Evolutionary conservation across 768 basidiomycete species (phyloP), one percentile per base, ranked within the genome.

Genomic region (Boletus patriciae): DNA sequence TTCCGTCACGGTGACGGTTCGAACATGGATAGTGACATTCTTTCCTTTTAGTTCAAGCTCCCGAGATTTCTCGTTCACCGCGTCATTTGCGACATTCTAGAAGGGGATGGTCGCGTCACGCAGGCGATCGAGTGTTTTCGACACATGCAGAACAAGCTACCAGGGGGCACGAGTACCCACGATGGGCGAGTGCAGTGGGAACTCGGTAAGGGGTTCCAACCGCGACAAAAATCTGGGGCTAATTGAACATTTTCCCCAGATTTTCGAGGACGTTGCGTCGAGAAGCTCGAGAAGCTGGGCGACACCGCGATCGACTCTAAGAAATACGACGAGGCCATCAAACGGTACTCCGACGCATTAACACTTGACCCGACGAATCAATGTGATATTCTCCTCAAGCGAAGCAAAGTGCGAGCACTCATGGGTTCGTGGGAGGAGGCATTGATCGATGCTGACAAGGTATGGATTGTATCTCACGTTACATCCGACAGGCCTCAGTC

Each of bases 181-280:
- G 13, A 42, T 11, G 49, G 34, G 4, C 54, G 27, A 19, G n/a
- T 2, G 2, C 25, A 40, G n/a, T 60, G 55, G 51, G 37, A 49
- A 36, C 19, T 33, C 6, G 50, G 54, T 56, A 7, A 27, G 46
- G 29, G 21, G 23, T 31, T 21, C 2, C 3, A 7, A 21, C 10
- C 1, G 37, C 6, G 13, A 16, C 36, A n/a, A n/a, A n/a, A n/a
- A 4, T 31, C 5, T 5, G 18, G 13, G 2, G 16, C 23, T 54
- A 10, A 52, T 38, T 21, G 15, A 15, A 3, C 15, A 1, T 6
- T 9, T 16, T 2, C 1, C 9, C 3, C 40, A 38, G 61, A 38
- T 2, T 62, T 62, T 27, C 50, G 23, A 15, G 19, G 4, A 1
- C 60, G 60, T 0, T 58, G 60, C 16, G 2, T 6, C 7, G 25